Conservation (phyloP, 225 moss, liverwort and hornwort species). For the Thuidium tamariscinum region DNA sequence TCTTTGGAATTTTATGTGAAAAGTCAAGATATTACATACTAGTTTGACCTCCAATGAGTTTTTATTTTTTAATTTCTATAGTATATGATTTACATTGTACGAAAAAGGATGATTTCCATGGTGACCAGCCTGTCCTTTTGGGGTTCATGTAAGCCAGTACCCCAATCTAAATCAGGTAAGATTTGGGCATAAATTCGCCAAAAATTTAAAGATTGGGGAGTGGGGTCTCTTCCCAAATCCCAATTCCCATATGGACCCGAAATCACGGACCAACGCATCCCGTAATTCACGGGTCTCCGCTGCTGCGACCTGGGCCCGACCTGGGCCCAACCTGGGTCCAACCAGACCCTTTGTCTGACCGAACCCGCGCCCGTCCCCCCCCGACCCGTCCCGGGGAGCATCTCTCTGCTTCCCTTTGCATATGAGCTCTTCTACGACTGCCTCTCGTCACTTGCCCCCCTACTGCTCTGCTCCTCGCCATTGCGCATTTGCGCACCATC, state of each 20-base stretch:
- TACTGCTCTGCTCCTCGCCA: not conserved
- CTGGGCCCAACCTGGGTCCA: not conserved
- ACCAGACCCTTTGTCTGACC: not conserved
- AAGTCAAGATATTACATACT: accelerated
- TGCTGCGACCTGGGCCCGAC: not conserved
- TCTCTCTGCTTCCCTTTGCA: constrained; percentile 2
- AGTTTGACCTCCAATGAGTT: too few relatives aligned
- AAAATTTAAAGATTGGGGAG: too few relatives aligned
- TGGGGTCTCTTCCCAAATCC: not conserved
- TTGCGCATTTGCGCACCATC: not conserved
- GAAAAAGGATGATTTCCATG: not conserved
- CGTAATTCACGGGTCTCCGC: constrained; percentile 5
- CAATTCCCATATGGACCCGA: not conserved
- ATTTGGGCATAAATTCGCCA: not conserved
- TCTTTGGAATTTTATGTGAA: not conserved
- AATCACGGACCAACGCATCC: not conserved
- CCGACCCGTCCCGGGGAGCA: not conserved
- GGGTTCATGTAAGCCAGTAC: not conserved
- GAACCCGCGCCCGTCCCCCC: not conserved
- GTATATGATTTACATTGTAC: not conserved
- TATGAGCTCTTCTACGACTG: not conserved
- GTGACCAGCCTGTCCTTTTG: accelerated
- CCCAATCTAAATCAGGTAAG: not conserved
- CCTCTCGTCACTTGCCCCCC: not conserved
- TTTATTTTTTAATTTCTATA: too few relatives aligned